Evolutionary conservation across 1,284 basidiomycete genomes (phyloP).

Genomic region (Puccinia hordei): DNA sequence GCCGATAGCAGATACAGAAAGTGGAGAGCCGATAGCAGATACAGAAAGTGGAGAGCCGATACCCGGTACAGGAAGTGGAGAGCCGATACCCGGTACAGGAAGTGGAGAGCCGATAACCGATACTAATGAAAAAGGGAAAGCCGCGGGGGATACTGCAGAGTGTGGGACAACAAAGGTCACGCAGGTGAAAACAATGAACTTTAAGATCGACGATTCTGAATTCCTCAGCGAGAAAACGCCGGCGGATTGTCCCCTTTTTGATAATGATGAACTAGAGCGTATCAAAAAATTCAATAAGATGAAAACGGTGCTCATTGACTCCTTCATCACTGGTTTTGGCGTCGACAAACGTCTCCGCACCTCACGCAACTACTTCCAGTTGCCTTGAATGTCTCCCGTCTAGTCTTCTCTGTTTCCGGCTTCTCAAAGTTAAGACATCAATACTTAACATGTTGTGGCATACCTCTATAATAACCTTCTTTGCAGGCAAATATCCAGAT

Average conservation of each 20-base stretch:
- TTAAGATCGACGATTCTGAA: neutral
- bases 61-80: no score
- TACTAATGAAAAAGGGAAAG: no score
- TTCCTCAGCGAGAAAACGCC: neutral
- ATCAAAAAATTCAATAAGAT: neutral
- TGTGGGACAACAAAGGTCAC: neutral
- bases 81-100: no score
- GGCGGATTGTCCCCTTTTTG: neutral
- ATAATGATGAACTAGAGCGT: neutral
- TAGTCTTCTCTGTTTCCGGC: neutral
- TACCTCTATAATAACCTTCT: no score
- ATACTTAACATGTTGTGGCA: no score
- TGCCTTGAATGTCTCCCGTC: neutral
- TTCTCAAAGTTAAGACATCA: no score
- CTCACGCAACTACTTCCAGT: neutral
- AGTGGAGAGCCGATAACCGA: no score
- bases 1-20: no score
- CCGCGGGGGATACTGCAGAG: neutral
- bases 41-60: no score
- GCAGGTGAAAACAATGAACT: neutral
- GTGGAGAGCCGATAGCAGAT: no score
- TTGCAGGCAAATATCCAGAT: no score
- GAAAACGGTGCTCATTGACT: neutral
- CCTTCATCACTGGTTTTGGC: neutral
- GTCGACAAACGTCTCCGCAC: neutral